Evolutionary conservation across 805 yeast genomes (phyloP), one percentile per base, ranked within the genome.

Genomic region (Candida sakaeoensis): DNA sequence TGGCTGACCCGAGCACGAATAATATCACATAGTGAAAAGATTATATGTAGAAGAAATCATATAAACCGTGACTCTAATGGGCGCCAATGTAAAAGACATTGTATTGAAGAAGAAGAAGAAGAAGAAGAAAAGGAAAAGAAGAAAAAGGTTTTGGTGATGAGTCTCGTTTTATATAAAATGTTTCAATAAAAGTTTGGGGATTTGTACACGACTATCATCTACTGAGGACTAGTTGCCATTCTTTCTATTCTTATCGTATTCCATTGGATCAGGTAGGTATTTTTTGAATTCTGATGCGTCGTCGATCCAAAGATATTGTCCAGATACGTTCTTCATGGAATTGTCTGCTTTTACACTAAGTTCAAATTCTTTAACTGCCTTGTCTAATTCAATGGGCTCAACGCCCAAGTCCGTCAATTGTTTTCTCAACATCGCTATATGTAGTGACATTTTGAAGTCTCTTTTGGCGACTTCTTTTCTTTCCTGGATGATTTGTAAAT

Each of bases 1-100:
- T 84, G 93, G 85, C 85, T 69, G 67, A 85, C 93, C 93, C 93
- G 90, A 85, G 95, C 95, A 85, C 95, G 86, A 75, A 75, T 31
- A 67, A 47, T 58, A 61, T 59, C 70, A 61, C 71, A 63, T 39
- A 58, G 67, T 58, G 65, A 60, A 48, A 53, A 61, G 77, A 62
- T 55, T 68, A 66, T 64, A 68, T 66, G 78, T 68, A 54, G 75
- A 65, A 54, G 64, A 54, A 54, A 47, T 58, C 72, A 72, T 63
- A 67, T 65, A 70, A 61, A 56, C 79, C 77, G 82, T 76, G 80
- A 77, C 82, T 77, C 82, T 77, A 76, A 77, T 76, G 91, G 93
- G 91, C 82, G 90, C 85, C 93, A 82, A 74, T 34, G 28, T 48
- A 44, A 58, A 62, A 65, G 68, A 64, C 72, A 66, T 65, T 34